A percentile compares a stretch with the other conserved stretches of the same genome.
Evolutionary conservation across 306 rosid genomes (phyloP).

Genomic region (Pueraria montana): DNA sequence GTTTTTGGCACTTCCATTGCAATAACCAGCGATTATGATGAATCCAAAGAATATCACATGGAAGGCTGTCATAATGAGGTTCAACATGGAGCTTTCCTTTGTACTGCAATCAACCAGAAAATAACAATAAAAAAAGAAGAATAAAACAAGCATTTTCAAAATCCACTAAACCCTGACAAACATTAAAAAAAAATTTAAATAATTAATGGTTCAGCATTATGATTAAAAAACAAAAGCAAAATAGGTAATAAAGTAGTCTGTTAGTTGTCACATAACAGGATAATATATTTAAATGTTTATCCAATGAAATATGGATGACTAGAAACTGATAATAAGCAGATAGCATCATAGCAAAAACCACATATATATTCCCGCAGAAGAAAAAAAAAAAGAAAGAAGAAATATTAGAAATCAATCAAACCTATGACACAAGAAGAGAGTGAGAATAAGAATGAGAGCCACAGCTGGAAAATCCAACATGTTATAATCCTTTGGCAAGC

Average conservation of each 20-base stretch:
- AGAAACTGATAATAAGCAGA: constrained; percentile 10
- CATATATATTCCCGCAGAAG: background rate
- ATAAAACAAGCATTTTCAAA: constrained; percentile 53
- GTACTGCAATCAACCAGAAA: constrained; percentile 67
- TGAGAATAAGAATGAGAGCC: constrained; percentile 85
- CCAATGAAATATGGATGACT: constrained; percentile 30
- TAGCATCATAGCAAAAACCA: constrained; percentile 7
- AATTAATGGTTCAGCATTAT: constrained; percentile 37
- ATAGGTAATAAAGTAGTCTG: constrained; percentile 39
- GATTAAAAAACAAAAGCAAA: background rate
- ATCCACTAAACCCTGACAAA: constrained; percentile 47
- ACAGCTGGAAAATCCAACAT: constrained; percentile 95
- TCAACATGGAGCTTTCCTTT: constrained; percentile 89
- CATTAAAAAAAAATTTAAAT: constrained; percentile 3
- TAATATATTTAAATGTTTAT: constrained; percentile 43
- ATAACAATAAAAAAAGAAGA: background rate
- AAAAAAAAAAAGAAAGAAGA: background rate
- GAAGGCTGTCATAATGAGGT: constrained; percentile 87
- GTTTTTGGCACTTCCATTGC: constrained; percentile 75
- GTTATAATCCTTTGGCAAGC: constrained; percentile 68
- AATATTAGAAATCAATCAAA: constrained; percentile 39
- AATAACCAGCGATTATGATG: constrained; percentile 78
- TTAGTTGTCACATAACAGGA: constrained; percentile 21
- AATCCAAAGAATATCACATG: constrained; percentile 92
- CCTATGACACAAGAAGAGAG: constrained; percentile 92